Base-by-base conservation (phyloP, 345 rosid genomes). In the Hevea brasiliensis region DNA sequence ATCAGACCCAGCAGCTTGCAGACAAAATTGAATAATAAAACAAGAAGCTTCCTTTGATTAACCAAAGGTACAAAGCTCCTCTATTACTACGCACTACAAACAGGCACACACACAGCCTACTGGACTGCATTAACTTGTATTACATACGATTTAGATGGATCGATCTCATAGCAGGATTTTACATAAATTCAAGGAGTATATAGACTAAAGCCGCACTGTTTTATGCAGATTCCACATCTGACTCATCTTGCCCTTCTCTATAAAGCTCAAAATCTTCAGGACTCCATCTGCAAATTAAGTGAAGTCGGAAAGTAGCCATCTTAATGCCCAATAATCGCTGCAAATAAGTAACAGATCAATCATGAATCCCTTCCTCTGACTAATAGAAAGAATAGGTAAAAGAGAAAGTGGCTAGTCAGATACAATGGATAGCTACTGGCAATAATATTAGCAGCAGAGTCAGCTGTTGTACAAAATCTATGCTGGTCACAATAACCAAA, bases 291-390 rank as follows among this genome's bases (percentile, higher is more conserved):
- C 97, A 87, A 67, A 90, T 74, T 81, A 96, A 83, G 78, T 86
- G 81, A 37, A 96, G 94, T 59, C 79, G 84, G 89, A 96, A 93
- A 26, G 93, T 88, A 45, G 99, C 97, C 98, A 93, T 85, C 84
- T 90, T 89, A 42, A 89, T 83, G n/a, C 93, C 98, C 82, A 96
- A 48, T 81, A 89, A 80, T 21, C 99, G 90, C 99, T 96, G 93
- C 87, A 85, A 21, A 59, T 0, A 70, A 58, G 54, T 51, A 42
- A 74, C 29, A n/a, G n/a, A 27, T 27, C 27, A 65, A 20, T 14
- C 20, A 23, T 45, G n/a, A 0, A 20, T 10, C 51, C 15, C 6
- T 7, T 65, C 66, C 20, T 48, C 53, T 18, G 3, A 48, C 53
- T 48, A 15, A 48, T 12, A 14, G 15, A 15, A 48, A 8, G 47